Percentiles rank a stretch among this genome's conserved stretches.
phyloP scores from a whole-genome alignment of 106 monocot genomes.

The Posidonia australis region DNA sequence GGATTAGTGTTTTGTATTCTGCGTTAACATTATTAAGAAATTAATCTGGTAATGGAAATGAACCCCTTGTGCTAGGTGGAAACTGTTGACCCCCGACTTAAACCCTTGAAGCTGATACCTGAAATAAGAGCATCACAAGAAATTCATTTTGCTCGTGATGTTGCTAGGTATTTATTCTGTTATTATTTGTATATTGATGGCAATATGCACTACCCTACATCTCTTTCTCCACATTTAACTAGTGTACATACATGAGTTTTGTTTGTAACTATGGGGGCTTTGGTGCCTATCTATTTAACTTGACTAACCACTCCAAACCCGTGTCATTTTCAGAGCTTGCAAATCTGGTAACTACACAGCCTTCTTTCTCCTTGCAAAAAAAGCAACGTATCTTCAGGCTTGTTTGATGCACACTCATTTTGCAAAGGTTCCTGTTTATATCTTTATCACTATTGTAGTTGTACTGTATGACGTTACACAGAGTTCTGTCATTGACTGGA shows the following conservation, averaged over 20 bases:
- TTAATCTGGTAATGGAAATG: not conserved
- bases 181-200: too few species aligned
- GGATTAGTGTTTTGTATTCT: too few species aligned
- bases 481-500: too few species aligned
- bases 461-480: too few species aligned
- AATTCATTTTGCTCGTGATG: slow-evolving; percentile 78
- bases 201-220: too few species aligned
- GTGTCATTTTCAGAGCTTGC: slow-evolving; percentile 52
- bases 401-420: slow-evolving; percentile 99
- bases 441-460: not conserved
- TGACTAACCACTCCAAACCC: too few species aligned
- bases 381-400: slow-evolving; percentile 87
- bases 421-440: slow-evolving; percentile 57
- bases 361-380: slow-evolving; percentile 89
- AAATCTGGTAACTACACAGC: slow-evolving; percentile 68
- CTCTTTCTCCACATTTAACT: too few species aligned
- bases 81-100: slow-evolving; percentile 86
- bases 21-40: not conserved
- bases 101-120: slow-evolving; percentile 87
- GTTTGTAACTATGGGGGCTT: not conserved
- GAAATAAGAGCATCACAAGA: slow-evolving; percentile 64
- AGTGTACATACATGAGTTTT: too few species aligned
- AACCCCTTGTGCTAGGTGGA: slow-evolving; percentile 45
- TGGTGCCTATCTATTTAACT: too few species aligned
- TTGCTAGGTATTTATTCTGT: slow-evolving; percentile 85